Percentiles rank a stretch among this genome's conserved stretches.
Conservation (phyloP, 139 green algal genomes). For the Zygnema circumcarinatum region DNA sequence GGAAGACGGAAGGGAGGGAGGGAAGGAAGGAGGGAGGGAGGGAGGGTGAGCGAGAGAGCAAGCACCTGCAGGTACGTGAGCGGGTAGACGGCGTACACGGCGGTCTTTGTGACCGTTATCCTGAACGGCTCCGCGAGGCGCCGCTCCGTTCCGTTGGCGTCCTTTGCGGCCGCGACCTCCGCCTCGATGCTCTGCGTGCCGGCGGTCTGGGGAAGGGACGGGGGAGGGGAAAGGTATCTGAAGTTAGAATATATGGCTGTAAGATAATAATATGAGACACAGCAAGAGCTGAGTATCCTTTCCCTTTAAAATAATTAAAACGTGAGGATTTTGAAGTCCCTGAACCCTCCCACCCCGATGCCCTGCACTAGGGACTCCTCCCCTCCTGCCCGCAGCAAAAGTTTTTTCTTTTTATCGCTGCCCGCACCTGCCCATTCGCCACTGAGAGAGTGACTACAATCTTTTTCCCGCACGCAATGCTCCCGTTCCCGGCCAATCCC, state of each 20-base stretch:
- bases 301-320: no score
- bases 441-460: slow-evolving; percentile 33
- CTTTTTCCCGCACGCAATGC: slow-evolving; percentile 33
- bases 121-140: slow-evolving; percentile 32
- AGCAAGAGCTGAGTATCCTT: background rate
- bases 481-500: background rate
- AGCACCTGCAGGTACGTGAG: slow-evolving; percentile 51
- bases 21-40: no score
- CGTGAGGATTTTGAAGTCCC: no score
- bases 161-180: background rate
- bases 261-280: background rate
- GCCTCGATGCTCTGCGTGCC: slow-evolving; percentile 10
- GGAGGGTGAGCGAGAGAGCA: no score
- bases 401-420: background rate
- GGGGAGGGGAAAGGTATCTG: background rate
- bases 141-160: slow-evolving; percentile 13
- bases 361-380: background rate
- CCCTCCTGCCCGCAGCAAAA: background rate
- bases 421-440: slow-evolving; percentile 22
- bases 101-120: slow-evolving; percentile 34
- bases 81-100: slow-evolving; percentile 38
- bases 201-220: background rate
- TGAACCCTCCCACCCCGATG: no score
- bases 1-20: background rate
- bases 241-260: background rate